Evolutionary conservation across 169 alveolate genomes (phyloP).

Genomic region (Plasmodium gonderi): DNA sequence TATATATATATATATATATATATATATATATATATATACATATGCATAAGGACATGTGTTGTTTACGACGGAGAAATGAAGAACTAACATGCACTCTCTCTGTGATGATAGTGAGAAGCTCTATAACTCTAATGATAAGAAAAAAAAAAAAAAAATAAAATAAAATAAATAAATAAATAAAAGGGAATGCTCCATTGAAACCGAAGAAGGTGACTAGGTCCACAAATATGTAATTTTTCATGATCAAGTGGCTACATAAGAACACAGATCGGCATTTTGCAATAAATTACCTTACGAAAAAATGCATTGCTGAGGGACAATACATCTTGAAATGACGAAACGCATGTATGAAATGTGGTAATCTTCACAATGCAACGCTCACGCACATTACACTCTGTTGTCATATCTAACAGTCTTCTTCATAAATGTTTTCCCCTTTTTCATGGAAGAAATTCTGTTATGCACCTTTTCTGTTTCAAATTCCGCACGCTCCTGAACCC

Average conservation of each 20-base stretch:
- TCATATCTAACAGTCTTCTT: background rate
- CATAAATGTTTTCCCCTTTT: constrained; percentile 8
- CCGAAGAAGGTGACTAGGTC: background rate
- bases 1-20: background rate
- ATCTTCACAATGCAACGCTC: background rate
- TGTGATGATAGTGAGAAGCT: background rate
- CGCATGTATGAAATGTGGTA: background rate
- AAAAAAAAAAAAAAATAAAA: too few relatives aligned
- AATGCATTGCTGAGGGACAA: too few relatives aligned
- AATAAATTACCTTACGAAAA: background rate
- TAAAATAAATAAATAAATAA: too few relatives aligned
- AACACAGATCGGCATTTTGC: background rate
- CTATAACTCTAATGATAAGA: background rate
- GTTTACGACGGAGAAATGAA: too few relatives aligned
- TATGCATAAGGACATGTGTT: too few relatives aligned
- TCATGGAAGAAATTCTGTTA: constrained; percentile 21
- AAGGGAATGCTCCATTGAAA: background rate
- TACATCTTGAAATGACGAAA: background rate
- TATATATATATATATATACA: too few relatives aligned
- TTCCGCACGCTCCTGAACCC: constrained; percentile 85
- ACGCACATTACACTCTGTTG: background rate
- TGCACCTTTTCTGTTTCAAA: constrained; percentile 79
- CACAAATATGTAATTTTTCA: background rate
- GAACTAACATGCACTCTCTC: too few relatives aligned
- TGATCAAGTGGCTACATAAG: background rate